Evolutionary conservation across 192 early-diverging fungal species (phyloP).

Genomic region (Geosiphon pyriformis): DNA sequence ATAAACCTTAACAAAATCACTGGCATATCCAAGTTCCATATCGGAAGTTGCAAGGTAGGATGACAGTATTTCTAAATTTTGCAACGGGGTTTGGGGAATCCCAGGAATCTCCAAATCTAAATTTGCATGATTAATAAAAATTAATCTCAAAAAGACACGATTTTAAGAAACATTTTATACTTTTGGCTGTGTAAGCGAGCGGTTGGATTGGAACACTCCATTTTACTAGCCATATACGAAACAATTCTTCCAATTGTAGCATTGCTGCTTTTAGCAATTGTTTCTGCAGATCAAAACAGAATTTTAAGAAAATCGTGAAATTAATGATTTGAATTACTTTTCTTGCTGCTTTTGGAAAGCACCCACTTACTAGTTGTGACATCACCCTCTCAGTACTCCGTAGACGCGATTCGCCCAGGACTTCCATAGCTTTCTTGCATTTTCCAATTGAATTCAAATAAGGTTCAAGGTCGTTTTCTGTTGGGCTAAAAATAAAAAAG

Average conservation of each 20-base stretch:
- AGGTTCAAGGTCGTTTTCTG: constrained; percentile 45
- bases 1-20: constrained; percentile 58
- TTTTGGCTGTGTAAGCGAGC: constrained; percentile 14
- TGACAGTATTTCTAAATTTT: constrained; percentile 35
- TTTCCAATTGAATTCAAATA: constrained; percentile 58
- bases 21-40: constrained; percentile 39
- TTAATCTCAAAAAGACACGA: no score
- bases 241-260: constrained; percentile 51
- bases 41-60: constrained; percentile 46
- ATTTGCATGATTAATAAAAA: not conserved
- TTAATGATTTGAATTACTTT: not conserved
- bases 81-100: constrained; percentile 23
- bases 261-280: constrained; percentile 49
- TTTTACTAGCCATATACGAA: constrained; percentile 42
- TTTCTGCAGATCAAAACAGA: constrained; percentile 27
- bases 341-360: no score
- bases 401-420: constrained; percentile 23
- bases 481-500: constrained; percentile 32
- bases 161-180: no score
- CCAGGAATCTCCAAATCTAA: constrained; percentile 32
- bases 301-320: not conserved
- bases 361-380: constrained; percentile 36
- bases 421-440: constrained; percentile 45
- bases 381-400: constrained; percentile 39
- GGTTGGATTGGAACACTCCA: constrained; percentile 42